These are phyloP conservation scores for Camelina laxa DNA, from an alignment of 345 rosid species.

Conservation along the genomic window DNA sequence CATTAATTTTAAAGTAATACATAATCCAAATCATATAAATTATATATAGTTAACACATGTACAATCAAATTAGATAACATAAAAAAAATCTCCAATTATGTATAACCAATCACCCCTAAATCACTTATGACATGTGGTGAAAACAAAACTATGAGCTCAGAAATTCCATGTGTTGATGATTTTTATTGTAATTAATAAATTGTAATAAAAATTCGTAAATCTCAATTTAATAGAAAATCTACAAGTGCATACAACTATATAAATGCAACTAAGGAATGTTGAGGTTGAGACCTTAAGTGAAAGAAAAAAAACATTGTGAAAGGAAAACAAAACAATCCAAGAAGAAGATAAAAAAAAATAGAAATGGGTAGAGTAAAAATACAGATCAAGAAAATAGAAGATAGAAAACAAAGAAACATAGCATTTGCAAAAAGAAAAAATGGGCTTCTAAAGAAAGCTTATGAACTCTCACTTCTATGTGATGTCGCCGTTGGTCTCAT, in stretches of 20 bases:
- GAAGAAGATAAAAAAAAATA: neutral
- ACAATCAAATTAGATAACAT: no score
- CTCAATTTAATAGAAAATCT: no score
- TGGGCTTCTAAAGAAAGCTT: constrained; percentile 39
- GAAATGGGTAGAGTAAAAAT: constrained; percentile 44
- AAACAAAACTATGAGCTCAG: no score
- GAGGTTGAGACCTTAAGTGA: neutral
- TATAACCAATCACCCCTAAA: no score
- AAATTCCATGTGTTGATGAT: no score
- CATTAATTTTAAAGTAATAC: no score
- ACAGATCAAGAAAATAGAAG: constrained; percentile 18
- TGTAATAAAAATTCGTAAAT: no score
- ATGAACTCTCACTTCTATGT: constrained; percentile 30
- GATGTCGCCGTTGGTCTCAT: constrained; percentile 32
- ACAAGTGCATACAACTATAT: neutral
- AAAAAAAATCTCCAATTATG: no score
- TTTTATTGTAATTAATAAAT: no score
- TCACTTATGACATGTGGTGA: no score
- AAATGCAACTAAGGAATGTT: neutral
- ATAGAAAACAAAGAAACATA: constrained; percentile 29
- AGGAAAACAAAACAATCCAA: neutral
- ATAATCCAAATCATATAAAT: no score
- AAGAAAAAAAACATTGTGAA: neutral
- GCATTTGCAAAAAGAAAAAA: constrained; percentile 39
- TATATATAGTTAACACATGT: no score